A percentile compares a stretch with the other conserved stretches of the same genome.
Conservation (phyloP, 2,329 filamentous ascomycete species). For the Paraphaeosphaeria sporulosa region DNA sequence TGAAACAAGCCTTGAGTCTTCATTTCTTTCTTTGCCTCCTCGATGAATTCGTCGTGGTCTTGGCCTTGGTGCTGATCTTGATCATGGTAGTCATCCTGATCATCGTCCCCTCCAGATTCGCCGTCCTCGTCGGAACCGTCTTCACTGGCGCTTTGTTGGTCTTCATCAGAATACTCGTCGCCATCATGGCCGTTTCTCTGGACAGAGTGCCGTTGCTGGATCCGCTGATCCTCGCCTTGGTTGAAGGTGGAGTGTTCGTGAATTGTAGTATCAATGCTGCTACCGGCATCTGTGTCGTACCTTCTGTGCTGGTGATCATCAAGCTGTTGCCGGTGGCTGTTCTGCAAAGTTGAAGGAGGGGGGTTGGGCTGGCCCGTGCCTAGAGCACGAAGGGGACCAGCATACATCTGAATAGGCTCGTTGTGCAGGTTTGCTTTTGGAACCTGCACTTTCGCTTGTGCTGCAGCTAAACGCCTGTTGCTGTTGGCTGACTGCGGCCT, state of each 20-base stretch:
- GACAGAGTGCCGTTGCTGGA: constrained; percentile 14
- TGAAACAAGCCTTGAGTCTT: constrained; percentile 4
- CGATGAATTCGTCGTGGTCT: background rate
- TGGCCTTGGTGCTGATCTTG: background rate
- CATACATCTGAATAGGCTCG: constrained; percentile 18
- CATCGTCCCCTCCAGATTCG: constrained; percentile 13
- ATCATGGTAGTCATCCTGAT: constrained; percentile 11
- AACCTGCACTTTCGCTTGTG: constrained; percentile 33
- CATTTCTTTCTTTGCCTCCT: constrained; percentile 13
- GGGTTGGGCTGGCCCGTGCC: background rate
- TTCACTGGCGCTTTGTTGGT: constrained; percentile 17
- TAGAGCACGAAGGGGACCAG: constrained; percentile 6
- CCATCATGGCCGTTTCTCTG: constrained; percentile 19
- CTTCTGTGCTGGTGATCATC: constrained; percentile 23
- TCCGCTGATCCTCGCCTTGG: constrained; percentile 25
- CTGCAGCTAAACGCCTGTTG: constrained; percentile 26
- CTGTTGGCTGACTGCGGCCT: constrained; percentile 20
- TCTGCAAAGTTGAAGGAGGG: constrained; percentile 19
- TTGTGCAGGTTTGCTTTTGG: constrained; percentile 19
- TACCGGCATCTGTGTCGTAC: constrained; percentile 47
- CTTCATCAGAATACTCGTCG: constrained; percentile 6
- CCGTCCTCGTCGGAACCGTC: constrained; percentile 21
- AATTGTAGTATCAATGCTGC: constrained; percentile 45
- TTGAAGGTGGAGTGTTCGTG: constrained; percentile 29
- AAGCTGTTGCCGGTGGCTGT: constrained; percentile 21